Evolutionary conservation across 1,139 yeast genomes (phyloP).

Genomic region (Diutina ranongensis): DNA sequence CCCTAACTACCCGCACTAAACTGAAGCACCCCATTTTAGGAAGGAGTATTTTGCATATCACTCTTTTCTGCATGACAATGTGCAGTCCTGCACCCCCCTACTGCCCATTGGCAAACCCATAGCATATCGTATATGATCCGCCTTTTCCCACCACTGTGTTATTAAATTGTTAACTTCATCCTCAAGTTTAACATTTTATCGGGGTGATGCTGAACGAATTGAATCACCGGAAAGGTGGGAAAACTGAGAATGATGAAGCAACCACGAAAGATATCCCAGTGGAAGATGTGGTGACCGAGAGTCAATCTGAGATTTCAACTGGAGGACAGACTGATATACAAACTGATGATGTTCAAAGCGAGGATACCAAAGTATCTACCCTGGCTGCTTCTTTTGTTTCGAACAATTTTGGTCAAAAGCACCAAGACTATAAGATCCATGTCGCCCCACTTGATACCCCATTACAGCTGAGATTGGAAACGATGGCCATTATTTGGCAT

Average conservation of each 20-base stretch:
- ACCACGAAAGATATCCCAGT: not conserved
- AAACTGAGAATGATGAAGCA: not conserved
- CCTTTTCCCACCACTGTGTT: too few species aligned
- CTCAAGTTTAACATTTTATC: too few species aligned
- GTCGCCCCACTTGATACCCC: constrained; percentile 49
- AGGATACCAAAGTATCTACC: not conserved
- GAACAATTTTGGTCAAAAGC: not conserved
- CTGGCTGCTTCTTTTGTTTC: not conserved
- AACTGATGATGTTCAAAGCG: not conserved
- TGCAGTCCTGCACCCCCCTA: not conserved
- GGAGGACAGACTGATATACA: too few species aligned
- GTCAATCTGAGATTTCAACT: too few species aligned
- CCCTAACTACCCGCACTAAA: too few species aligned
- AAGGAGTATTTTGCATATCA: not conserved
- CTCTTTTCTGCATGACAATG: not conserved
- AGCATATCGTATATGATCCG: too few species aligned
- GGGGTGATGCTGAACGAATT: not conserved
- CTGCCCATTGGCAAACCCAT: too few species aligned
- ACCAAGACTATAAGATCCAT: constrained; percentile 12
- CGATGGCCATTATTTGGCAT: constrained; percentile 67
- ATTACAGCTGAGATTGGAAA: constrained; percentile 48
- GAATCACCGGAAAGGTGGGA: not conserved
- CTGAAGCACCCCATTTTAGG: not conserved
- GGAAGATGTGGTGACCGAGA: not conserved
- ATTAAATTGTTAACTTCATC: too few species aligned